Percentiles rank a stretch among this genome's conserved stretches.
These are phyloP conservation scores for Rhododendron griersonianum DNA, from an alignment of 148 eudicot species.

Conservation along the genomic window DNA sequence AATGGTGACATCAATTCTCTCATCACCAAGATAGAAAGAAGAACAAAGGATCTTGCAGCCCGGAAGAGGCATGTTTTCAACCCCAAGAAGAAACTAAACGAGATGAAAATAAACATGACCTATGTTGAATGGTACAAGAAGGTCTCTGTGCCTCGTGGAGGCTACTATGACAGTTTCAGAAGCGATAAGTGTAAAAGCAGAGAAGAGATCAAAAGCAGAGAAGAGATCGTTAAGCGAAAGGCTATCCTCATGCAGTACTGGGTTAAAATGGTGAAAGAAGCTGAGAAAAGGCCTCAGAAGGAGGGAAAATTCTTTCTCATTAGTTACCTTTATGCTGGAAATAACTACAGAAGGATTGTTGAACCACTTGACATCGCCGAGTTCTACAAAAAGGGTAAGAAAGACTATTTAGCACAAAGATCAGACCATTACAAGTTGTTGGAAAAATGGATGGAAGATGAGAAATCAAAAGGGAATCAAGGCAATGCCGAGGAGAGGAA, in stretches of 20 bases:
- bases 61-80: conserved; percentile 7
- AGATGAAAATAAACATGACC: conserved; percentile 24
- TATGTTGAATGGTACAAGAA: conserved; percentile 33
- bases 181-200: no score
- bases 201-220: background rate
- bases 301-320: conserved; percentile 9
- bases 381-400: conserved; percentile 22
- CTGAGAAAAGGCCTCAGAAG: conserved; percentile 18
- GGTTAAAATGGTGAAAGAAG: conserved; percentile 20
- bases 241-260: conserved; percentile 20
- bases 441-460: conserved; percentile 26
- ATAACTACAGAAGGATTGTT: conserved; percentile 27
- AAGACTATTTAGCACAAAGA: conserved; percentile 20
- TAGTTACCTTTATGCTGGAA: conserved; percentile 16
- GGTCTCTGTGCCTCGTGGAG: background rate
- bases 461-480: background rate
- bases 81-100: conserved; percentile 17
- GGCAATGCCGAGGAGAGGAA: background rate
- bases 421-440: conserved; percentile 24
- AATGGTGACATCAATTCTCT: background rate
- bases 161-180: conserved; percentile 28
- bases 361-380: conserved; percentile 39
- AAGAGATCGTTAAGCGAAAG: conserved; percentile 7
- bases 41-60: background rate
- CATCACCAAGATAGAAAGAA: conserved; percentile 1